A percentile compares a stretch with the other conserved stretches of the same genome.
These are phyloP conservation scores for Wickerhamomyces canadensis DNA, from an alignment of 805 yeast species.

Conservation along the genomic window DNA sequence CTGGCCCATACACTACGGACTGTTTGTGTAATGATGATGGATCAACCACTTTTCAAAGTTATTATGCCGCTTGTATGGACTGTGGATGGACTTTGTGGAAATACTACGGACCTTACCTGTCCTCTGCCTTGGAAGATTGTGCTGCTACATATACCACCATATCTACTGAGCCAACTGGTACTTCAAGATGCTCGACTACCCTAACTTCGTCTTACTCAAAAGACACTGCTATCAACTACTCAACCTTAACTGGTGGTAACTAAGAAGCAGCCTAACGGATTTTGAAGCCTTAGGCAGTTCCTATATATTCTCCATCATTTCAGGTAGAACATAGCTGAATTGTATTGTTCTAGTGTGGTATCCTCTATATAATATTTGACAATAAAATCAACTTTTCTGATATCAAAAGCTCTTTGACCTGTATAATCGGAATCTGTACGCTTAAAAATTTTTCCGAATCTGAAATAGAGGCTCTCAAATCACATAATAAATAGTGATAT, in stretches of 20 bases:
- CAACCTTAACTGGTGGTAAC: not conserved
- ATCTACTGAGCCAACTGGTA: constrained; percentile 1
- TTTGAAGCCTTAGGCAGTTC: too few species aligned
- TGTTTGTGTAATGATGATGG: constrained; percentile 17
- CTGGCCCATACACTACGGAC: constrained; percentile 7
- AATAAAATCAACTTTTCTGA: too few species aligned
- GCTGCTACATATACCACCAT: not conserved
- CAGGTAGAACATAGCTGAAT: too few species aligned
- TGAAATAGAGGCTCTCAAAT: too few species aligned
- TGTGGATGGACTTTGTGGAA: constrained; percentile 33
- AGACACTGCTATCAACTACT: not conserved
- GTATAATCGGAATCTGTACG: too few species aligned
- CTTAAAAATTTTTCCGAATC: too few species aligned
- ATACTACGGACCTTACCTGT: constrained; percentile 23
- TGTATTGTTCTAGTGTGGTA: too few species aligned
- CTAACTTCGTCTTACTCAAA: not conserved
- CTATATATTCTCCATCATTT: too few species aligned
- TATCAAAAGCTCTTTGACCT: too few species aligned
- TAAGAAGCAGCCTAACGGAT: too few species aligned
- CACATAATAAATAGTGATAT: too few species aligned
- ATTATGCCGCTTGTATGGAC: constrained; percentile 24
- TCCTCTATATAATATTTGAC: not conserved
- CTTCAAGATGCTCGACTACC: not conserved
- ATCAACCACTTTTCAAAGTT: constrained; percentile 7
- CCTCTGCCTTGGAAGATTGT: not conserved